Evolutionary conservation across 1,284 basidiomycete species (phyloP).

Genomic region (Omphalotus olearius): DNA sequence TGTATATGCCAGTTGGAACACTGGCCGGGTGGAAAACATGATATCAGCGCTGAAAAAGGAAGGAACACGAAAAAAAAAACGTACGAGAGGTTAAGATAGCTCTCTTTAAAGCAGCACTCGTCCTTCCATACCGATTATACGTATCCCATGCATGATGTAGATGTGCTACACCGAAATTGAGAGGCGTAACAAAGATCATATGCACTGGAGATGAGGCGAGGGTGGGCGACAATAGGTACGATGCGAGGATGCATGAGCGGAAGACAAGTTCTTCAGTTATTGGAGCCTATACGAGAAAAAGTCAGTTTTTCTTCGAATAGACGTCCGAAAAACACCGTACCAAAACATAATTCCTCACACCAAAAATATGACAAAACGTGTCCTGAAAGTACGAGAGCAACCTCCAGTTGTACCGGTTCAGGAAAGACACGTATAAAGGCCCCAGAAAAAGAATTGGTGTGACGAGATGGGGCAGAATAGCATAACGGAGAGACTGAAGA

Average conservation of each 20-base stretch:
- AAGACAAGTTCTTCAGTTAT: constrained; percentile 94
- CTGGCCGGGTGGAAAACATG: constrained; percentile 46
- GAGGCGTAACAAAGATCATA: constrained; percentile 78
- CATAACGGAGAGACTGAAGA: constrained; percentile 7
- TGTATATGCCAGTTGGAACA: constrained; percentile 86
- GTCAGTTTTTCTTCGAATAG: constrained; percentile 38
- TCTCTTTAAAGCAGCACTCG: constrained; percentile 51
- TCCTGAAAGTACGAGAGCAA: no score
- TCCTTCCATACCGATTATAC: constrained; percentile 70
- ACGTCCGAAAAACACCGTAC: constrained; percentile 29
- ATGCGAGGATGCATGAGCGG: constrained; percentile 76
- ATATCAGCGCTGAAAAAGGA: not conserved
- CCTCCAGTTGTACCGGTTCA: constrained; percentile 23
- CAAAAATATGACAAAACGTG: not conserved
- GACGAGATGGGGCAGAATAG: constrained; percentile 57
- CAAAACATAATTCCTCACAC: constrained; percentile 6
- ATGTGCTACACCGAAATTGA: constrained; percentile 94
- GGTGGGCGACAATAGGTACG: constrained; percentile 51
- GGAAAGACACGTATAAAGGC: constrained; percentile 66
- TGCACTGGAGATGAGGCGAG: constrained; percentile 46
- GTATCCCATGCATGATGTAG: constrained; percentile 88
- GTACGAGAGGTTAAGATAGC: constrained; percentile 60
- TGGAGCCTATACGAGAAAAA: constrained; percentile 44
- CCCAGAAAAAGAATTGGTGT: constrained; percentile 82
- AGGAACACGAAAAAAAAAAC: constrained; percentile 24